A percentile compares a stretch with the other conserved stretches of the same genome.
phyloP scores from a whole-genome alignment of 2,329 filamentous ascomycete species.

The Fusarium succisae region DNA sequence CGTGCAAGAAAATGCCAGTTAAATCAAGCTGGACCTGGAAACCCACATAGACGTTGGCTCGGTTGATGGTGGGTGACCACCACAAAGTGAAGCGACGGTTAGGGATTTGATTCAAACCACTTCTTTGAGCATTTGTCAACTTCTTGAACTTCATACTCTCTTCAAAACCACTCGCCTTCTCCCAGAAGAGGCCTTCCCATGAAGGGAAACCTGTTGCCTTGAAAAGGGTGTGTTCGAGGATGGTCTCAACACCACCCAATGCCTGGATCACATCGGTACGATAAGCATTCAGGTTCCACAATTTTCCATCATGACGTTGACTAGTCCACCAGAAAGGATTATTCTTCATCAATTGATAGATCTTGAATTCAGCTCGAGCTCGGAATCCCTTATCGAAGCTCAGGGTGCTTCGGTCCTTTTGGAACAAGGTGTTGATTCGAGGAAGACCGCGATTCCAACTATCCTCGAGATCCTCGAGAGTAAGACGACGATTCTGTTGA shows the following conservation, averaged over 20 bases:
- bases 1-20: conserved; percentile 98
- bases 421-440: conserved; percentile 98
- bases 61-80: conserved; percentile 95
- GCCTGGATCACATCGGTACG: conserved; percentile 97
- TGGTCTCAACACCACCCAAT: conserved; percentile 95
- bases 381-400: conserved; percentile 99
- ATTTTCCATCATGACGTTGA: conserved; percentile 93
- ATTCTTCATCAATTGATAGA: conserved; percentile 98
- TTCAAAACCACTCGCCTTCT: conserved; percentile 60
- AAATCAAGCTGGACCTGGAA: conserved; percentile 99
- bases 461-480: conserved; percentile 95
- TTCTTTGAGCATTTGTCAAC: conserved; percentile 94
- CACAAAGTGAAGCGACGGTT: conserved; percentile 98
- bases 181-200: conserved; percentile 97
- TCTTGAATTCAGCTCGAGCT: conserved; percentile 94
- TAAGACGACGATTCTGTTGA: conserved; percentile 94
- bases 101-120: conserved; percentile 97
- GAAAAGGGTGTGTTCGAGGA: conserved; percentile 95
- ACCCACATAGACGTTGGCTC: conserved; percentile 97
- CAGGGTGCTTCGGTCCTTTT: conserved; percentile 95
- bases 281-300: conserved; percentile 97
- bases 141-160: conserved; percentile 95
- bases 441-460: conserved; percentile 98
- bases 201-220: conserved; percentile 96
- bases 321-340: conserved; percentile 99